These are phyloP conservation scores for Phytophthora agathidicida DNA, from an alignment of 352 stramenopile species.

Conservation along the genomic window DNA sequence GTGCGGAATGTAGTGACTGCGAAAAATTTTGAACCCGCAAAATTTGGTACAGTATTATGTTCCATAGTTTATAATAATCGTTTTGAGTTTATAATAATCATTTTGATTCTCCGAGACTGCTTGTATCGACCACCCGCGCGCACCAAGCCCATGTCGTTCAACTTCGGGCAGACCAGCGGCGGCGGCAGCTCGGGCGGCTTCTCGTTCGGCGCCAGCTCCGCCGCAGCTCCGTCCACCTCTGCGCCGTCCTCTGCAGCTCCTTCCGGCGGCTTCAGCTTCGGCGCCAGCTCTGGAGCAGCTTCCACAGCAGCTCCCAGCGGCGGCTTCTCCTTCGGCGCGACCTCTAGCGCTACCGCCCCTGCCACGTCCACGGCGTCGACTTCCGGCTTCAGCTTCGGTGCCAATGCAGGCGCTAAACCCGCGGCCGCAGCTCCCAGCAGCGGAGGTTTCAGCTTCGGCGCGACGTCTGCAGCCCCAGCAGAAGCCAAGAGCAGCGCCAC, in stretches of 20 bases:
- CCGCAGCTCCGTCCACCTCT: conserved; percentile 21
- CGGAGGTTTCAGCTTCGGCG: conserved; percentile 12
- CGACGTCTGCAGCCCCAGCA: conserved; percentile 1
- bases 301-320: conserved; percentile 6
- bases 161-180: conserved; percentile 31
- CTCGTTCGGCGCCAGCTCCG: conserved; percentile 16
- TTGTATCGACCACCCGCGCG: conserved; percentile 1
- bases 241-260: conserved; percentile 10
- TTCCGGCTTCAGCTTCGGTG: conserved; percentile 31
- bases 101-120: too few species aligned
- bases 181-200: conserved; percentile 32
- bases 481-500: conserved; percentile 20
- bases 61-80: not conserved
- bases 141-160: conserved; percentile 43
- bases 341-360: conserved; percentile 7
- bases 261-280: conserved; percentile 36
- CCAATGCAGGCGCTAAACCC: conserved; percentile 2
- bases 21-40: conserved; percentile 21
- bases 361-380: conserved; percentile 12
- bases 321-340: conserved; percentile 12
- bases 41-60: too few species aligned
- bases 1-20: conserved; percentile 14
- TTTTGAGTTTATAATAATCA: not conserved
- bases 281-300: not conserved
- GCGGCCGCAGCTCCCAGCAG: conserved; percentile 3